A percentile compares a stretch with the other conserved stretches of the same genome.
These are phyloP conservation scores for Diaporthe aspalathi DNA, from an alignment of 2,329 filamentous ascomycete species.

Conservation along the genomic window DNA sequence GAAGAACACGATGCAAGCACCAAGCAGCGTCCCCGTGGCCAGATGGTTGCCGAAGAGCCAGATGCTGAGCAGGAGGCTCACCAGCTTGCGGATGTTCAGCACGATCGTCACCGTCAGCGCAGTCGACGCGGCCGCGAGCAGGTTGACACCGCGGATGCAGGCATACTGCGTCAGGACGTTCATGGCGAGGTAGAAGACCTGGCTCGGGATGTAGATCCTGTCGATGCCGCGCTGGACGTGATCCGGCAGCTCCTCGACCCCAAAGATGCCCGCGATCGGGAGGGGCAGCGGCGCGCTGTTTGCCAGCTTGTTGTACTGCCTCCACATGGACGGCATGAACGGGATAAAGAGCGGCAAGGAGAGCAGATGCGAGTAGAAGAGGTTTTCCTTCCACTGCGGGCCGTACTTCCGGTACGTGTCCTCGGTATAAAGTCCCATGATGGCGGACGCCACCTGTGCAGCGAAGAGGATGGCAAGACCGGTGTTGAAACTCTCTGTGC, in stretches of 20 bases:
- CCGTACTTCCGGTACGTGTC: constrained; percentile 88
- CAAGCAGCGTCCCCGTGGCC: constrained; percentile 79
- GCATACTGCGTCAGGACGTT: constrained; percentile 93
- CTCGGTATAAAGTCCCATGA: constrained; percentile 96
- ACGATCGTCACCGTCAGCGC: constrained; percentile 97
- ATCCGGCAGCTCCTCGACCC: constrained; percentile 51
- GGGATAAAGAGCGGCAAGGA: constrained; percentile 82
- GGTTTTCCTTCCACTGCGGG: constrained; percentile 92
- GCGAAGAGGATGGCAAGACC: constrained; percentile 87
- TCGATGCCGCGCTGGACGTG: constrained; percentile 53
- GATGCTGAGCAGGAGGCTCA: constrained; percentile 90
- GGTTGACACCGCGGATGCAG: constrained; percentile 95
- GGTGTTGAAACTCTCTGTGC: constrained; percentile 62
- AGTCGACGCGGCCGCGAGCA: constrained; percentile 88
- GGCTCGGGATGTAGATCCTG: constrained; percentile 68
- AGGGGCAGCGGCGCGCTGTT: constrained; percentile 70
- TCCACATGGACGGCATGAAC: constrained; percentile 72
- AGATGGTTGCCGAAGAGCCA: constrained; percentile 93
- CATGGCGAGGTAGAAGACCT: constrained; percentile 76
- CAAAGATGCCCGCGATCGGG: constrained; percentile 48
- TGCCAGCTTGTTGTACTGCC: constrained; percentile 73
- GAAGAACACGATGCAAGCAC: constrained; percentile 87
- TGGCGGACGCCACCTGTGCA: constrained; percentile 89
- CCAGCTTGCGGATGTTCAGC: constrained; percentile 92
- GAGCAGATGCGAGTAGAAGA: constrained; percentile 90